Base-by-base conservation (phyloP, 1,284 basidiomycete genomes). In the Ganoderma lucidum region DNA sequence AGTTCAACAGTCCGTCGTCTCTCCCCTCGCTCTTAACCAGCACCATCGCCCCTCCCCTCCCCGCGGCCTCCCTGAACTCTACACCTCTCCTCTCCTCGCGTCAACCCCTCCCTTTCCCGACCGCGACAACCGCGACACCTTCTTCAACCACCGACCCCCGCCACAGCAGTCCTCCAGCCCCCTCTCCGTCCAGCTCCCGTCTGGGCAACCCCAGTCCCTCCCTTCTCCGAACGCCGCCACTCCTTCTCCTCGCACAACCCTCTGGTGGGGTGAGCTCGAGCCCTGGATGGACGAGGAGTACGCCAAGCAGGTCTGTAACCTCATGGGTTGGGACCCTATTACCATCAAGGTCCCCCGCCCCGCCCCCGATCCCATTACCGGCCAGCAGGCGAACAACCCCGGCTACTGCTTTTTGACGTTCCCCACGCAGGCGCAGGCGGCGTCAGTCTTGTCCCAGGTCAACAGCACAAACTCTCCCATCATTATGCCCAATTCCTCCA, bases 211-310 rank as follows among this genome's bases (percentile, higher is more conserved):
- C 60, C 70, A 70, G 61, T 76, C 77, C 37, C 73, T 77, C 64
- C 74, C 77, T 44, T 77, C 78, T 68, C 76, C 78, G 62, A 74
- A 66, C 70, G 71, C 73, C 67, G 53, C 65, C 19, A 59, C 73
- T 23, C 65, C 75, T 23, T 73, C 77, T 58, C 73, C 77, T 35
- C 78, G 78, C 68, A 77, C 76, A 66, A 79, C 91, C 30, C 88
- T 95, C 70, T 93, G 89, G 85, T 93, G 94, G 90, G 88, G 90
- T 75, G 90, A 93, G 77, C 86, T 95, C 68, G 94, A 96, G 80
- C 89, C 91, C 75, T 96, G 94, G 94, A 96, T 96, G 94, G 94
- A 95, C 82, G 93, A 94, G 86, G 91, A 93, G 78, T 96, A 95
- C 83, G 92, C 89, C 59, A 91, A 92, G 79, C 92, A 93, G 78